Percentiles rank a stretch among this genome's conserved stretches.
These are phyloP conservation scores for Tremella yokohamensis DNA, from an alignment of 768 basidiomycete genomes.

Conservation along the genomic window DNA sequence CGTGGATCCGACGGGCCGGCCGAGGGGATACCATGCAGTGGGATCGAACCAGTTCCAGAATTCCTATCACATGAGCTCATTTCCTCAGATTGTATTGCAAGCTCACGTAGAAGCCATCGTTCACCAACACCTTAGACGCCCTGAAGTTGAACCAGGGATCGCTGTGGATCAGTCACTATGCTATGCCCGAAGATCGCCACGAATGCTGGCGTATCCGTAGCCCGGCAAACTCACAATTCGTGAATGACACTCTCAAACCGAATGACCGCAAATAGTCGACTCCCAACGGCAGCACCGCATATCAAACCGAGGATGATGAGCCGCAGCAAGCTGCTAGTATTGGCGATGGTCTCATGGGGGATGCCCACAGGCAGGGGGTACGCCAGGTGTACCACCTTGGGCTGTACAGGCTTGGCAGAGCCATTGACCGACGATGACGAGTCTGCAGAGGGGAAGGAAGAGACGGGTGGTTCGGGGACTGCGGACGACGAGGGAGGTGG, in stretches of 20 bases:
- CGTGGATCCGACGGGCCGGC: constrained; percentile 95
- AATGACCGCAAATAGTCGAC: constrained; percentile 92
- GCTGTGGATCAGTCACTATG: constrained; percentile 52
- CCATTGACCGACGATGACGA: no score
- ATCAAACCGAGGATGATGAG: constrained; percentile 87
- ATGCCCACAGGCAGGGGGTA: constrained; percentile 46
- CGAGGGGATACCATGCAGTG: constrained; percentile 98
- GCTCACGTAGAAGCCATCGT: constrained; percentile 91
- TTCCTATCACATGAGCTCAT: no score
- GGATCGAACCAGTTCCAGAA: constrained; percentile 99
- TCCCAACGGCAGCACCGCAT: constrained; percentile 89
- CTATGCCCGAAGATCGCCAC: background rate
- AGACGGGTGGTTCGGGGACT: no score
- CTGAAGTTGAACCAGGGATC: constrained; percentile 99
- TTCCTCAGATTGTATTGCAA: background rate
- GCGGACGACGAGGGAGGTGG: no score
- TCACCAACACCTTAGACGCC: constrained; percentile 83
- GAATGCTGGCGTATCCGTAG: background rate
- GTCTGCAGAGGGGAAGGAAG: no score
- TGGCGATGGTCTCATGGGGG: constrained; percentile 62
- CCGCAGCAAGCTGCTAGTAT: constrained; percentile 84
- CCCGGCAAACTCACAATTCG: constrained; percentile 74
- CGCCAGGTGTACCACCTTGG: constrained; percentile 21
- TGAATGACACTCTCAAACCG: constrained; percentile 99
- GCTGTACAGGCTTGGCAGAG: no score